Evolutionary conservation across 139 green algal genomes (phyloP).

Genomic region (Ettlia oleoabundans): DNA sequence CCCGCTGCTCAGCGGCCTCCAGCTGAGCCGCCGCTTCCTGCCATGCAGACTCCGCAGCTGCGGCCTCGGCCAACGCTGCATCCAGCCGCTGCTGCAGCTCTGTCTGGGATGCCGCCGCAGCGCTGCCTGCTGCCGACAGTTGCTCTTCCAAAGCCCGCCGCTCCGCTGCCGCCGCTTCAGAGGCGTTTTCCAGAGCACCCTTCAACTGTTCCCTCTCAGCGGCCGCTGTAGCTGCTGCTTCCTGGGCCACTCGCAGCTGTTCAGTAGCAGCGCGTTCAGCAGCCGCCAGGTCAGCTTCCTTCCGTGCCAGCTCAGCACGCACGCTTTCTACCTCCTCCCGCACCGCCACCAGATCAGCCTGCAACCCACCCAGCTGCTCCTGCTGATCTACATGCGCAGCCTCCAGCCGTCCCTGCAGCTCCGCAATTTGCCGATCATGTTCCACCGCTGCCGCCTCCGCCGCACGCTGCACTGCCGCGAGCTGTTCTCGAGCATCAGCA

Average conservation of each 20-base stretch:
- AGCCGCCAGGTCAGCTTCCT: neutral
- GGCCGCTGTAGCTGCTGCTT: neutral
- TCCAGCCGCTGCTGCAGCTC: slow-evolving; percentile 23
- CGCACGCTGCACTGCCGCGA: too few species aligned
- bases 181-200: too few species aligned
- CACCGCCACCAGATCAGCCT: neutral
- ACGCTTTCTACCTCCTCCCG: too few species aligned
- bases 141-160: too few species aligned
- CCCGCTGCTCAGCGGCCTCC: too few species aligned
- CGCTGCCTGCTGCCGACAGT: neutral
- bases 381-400: neutral
- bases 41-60: too few species aligned
- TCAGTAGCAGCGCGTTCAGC: slow-evolving; percentile 3
- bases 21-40: neutral
- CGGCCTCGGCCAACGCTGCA: neutral
- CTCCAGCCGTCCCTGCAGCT: too few species aligned
- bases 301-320: too few species aligned
- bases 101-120: neutral
- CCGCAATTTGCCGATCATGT: too few species aligned
- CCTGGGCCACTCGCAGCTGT: slow-evolving; percentile 19
- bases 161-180: too few species aligned
- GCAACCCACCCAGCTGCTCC: neutral
- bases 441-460: too few species aligned
- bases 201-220: neutral
- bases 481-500: too few species aligned